A percentile compares a stretch with the other conserved stretches of the same genome.
These are phyloP conservation scores for Nicotiana rustica DNA, from an alignment of 305 asterid species.

Conservation along the genomic window DNA sequence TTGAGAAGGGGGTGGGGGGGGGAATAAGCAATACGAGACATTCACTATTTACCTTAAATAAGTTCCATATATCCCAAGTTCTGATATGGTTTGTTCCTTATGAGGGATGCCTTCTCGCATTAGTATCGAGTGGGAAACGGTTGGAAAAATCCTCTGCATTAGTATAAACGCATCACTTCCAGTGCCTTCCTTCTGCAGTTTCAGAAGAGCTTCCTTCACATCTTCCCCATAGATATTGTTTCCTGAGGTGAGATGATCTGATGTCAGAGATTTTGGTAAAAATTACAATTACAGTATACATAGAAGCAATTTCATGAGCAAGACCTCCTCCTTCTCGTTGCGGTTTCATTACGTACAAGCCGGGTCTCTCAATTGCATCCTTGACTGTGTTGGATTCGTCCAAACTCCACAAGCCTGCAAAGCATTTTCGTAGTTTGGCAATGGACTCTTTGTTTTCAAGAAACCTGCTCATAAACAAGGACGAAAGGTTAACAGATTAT, in stretches of 20 bases:
- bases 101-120: conserved; percentile 78
- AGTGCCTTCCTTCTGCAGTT: conserved; percentile 67
- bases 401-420: conserved; percentile 97
- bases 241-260: conserved; percentile 51
- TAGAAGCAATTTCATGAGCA: neutral
- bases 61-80: conserved; percentile 83
- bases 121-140: conserved; percentile 70
- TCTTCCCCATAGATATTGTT: conserved; percentile 92
- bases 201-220: conserved; percentile 65
- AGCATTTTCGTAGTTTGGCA: conserved; percentile 81
- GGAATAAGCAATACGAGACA: too few species aligned
- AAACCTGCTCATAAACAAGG: conserved; percentile 63
- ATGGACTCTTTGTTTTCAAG: conserved; percentile 87
- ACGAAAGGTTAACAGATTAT: neutral
- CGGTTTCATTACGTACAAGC: conserved; percentile 91
- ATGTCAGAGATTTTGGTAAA: neutral
- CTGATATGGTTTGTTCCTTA: conserved; percentile 77
- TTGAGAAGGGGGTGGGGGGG: neutral
- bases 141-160: conserved; percentile 95
- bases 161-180: conserved; percentile 89
- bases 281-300: conserved; percentile 20
- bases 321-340: conserved; percentile 99
- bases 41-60: conserved; percentile 69
- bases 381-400: conserved; percentile 67
- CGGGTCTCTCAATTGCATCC: conserved; percentile 90